Percentiles rank a stretch among this genome's conserved stretches.
Evolutionary conservation across 2,329 filamentous ascomycete species (phyloP).

Genomic region (Penicillium corylophilum): DNA sequence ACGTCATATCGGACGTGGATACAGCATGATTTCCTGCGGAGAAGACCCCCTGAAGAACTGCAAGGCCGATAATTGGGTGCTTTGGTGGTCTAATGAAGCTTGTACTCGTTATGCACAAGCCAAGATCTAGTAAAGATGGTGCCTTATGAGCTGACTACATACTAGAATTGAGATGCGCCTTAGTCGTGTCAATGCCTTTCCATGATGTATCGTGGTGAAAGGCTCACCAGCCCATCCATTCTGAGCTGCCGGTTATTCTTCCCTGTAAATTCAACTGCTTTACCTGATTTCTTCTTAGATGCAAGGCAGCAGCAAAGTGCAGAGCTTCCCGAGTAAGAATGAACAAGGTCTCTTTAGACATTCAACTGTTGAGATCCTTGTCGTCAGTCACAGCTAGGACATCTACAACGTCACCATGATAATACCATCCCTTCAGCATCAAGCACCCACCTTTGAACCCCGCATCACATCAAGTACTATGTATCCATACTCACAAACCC

Average conservation of each 20-base stretch:
- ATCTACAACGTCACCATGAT: neutral
- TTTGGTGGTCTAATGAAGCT: neutral
- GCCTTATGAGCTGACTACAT: slow-evolving; percentile 1
- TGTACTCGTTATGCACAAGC: too few species aligned
- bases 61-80: neutral
- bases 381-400: neutral
- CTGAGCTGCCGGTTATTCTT: too few species aligned
- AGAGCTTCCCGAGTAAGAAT: neutral
- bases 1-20: slow-evolving; percentile 1
- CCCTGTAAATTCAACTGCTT: neutral
- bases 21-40: neutral
- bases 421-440: neutral
- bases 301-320: neutral
- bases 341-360: neutral
- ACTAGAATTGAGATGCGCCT: neutral
- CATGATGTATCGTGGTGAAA: too few species aligned
- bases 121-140: too few species aligned
- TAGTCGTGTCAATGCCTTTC: neutral
- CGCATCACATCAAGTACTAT: slow-evolving; percentile 48
- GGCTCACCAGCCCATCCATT: neutral
- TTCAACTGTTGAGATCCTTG: neutral
- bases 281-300: neutral
- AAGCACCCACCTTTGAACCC: slow-evolving; percentile 47
- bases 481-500: slow-evolving; percentile 54
- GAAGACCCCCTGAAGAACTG: neutral